Evolutionary conservation across 345 rosid species (phyloP).

Genomic region (Euphorbia pulcherrima): DNA sequence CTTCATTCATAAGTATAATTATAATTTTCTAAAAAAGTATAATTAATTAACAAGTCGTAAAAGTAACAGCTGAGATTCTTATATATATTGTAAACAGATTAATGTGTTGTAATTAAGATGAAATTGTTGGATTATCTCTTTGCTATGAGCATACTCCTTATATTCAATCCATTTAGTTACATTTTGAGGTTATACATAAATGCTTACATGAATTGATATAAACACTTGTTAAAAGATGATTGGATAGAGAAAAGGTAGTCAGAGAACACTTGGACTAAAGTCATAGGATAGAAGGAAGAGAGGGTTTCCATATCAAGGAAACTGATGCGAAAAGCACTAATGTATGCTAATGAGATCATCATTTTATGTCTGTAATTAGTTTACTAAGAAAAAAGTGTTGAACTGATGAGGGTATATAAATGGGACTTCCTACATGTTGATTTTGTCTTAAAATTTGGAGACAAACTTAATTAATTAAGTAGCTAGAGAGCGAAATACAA

Average conservation of each 20-base stretch:
- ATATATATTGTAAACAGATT: too few species aligned
- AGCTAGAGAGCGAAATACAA: constrained; percentile 2
- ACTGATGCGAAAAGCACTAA: constrained; percentile 14
- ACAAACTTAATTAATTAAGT: constrained; percentile 10
- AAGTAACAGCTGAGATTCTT: too few species aligned
- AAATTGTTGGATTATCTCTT: too few species aligned
- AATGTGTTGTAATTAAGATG: too few species aligned
- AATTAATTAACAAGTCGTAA: too few species aligned
- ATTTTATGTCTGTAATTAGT: neutral
- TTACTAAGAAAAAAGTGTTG: constrained; percentile 6
- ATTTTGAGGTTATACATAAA: too few species aligned
- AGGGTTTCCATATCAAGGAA: constrained; percentile 13
- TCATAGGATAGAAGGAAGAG: constrained; percentile 17
- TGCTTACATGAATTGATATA: neutral
- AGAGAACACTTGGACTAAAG: constrained; percentile 21
- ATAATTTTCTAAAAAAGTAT: too few species aligned
- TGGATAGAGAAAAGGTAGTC: constrained; percentile 17
- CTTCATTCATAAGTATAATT: too few species aligned
- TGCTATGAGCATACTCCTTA: too few species aligned
- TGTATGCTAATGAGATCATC: constrained; percentile 30
- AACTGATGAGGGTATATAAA: constrained; percentile 16
- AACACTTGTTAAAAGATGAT: constrained; percentile 16
- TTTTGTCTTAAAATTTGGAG: constrained; percentile 37
- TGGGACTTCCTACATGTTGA: neutral
- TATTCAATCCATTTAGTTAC: too few species aligned